These are phyloP conservation scores for Myrmaecium sp. DNA, from an alignment of 2,329 filamentous ascomycete species.

Conservation along the genomic window DNA sequence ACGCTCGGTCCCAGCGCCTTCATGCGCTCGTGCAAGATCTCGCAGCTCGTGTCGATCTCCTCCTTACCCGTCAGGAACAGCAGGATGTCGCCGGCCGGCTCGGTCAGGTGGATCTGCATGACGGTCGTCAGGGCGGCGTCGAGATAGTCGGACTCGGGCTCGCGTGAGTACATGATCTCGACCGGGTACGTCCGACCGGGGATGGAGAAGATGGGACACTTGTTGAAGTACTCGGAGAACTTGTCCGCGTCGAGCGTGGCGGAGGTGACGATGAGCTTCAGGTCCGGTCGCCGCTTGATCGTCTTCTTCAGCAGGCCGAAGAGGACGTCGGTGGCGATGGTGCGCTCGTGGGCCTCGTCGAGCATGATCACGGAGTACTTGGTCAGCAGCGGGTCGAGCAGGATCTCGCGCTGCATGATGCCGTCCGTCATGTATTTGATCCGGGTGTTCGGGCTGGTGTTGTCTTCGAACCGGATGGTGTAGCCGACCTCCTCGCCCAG, in stretches of 20 bases:
- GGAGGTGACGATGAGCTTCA: conserved; percentile 99
- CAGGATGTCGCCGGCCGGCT: conserved; percentile 85
- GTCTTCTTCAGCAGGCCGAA: conserved; percentile 95
- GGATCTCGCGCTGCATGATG: conserved; percentile 91
- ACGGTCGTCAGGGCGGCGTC: conserved; percentile 89
- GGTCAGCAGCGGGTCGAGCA: conserved; percentile 82
- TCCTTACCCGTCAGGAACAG: conserved; percentile 94
- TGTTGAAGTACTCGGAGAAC: conserved; percentile 90
- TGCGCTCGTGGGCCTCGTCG: conserved; percentile 96
- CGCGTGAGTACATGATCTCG: conserved; percentile 85
- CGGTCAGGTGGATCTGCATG: conserved; percentile 94
- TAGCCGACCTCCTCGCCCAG: conserved; percentile 94
- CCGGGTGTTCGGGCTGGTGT: conserved; percentile 71
- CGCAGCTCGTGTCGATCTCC: conserved; percentile 89
- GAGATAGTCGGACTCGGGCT: conserved; percentile 90
- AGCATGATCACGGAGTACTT: conserved; percentile 97
- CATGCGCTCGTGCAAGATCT: conserved; percentile 89
- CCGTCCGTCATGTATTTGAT: conserved; percentile 99
- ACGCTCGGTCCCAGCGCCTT: conserved; percentile 82
- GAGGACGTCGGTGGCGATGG: conserved; percentile 88
- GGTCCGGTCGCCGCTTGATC: conserved; percentile 60
- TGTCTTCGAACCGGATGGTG: conserved; percentile 97
- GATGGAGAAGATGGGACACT: conserved; percentile 92
- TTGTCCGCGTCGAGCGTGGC: conserved; percentile 95
- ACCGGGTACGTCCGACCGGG: conserved; percentile 91